These are phyloP conservation scores for Noccaea caerulescens DNA, from an alignment of 345 rosid genomes.

Conservation along the genomic window DNA sequence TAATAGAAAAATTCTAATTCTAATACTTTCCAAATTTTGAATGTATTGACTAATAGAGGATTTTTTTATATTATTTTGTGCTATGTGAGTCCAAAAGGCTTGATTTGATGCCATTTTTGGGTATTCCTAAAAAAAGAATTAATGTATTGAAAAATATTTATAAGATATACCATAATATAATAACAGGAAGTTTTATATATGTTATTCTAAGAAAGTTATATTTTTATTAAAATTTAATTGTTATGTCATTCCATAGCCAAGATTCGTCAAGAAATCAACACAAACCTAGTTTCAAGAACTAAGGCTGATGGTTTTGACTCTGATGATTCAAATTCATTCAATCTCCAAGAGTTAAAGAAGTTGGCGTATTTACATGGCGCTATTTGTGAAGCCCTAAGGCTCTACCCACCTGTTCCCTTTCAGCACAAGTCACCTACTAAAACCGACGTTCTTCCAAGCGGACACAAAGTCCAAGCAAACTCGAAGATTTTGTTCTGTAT, in stretches of 20 bases:
- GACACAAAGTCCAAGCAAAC: constrained; percentile 43
- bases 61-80: no score
- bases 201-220: not conserved
- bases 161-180: constrained; percentile 2
- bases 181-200: not conserved
- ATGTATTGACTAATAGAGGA: no score
- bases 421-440: constrained; percentile 43
- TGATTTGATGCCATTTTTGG: no score
- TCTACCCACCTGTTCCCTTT: constrained; percentile 55
- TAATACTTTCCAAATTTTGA: no score
- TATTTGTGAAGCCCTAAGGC: constrained; percentile 49
- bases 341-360: constrained; percentile 26
- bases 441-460: constrained; percentile 54
- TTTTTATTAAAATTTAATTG: not conserved
- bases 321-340: constrained; percentile 24
- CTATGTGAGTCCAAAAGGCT: no score
- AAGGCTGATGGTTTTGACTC: not conserved
- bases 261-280: constrained; percentile 47
- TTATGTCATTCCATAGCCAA: constrained; percentile 28
- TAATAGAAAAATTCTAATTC: not conserved
- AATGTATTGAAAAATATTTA: not conserved
- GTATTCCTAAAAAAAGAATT: no score
- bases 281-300: constrained; percentile 4
- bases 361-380: constrained; percentile 55
- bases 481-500: constrained; percentile 41